Conservation (phyloP, 306 rosid species). For the Pyrus bretschneideri region DNA sequence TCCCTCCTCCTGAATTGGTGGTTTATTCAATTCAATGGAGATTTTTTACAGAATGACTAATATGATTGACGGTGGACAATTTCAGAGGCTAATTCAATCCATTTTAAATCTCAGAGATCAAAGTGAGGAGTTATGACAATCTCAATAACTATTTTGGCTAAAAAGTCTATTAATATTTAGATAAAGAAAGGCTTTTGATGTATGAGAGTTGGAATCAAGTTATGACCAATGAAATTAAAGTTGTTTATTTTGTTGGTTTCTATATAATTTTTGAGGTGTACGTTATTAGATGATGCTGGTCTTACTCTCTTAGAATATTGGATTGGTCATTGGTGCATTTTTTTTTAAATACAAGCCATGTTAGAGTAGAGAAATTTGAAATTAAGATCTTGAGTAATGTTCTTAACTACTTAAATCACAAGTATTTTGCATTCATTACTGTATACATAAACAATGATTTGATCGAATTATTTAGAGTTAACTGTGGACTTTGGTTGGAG, state of each 20-base stretch:
- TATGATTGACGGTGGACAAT: too few species aligned
- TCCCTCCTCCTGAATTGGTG: too few species aligned
- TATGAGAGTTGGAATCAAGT: not conserved
- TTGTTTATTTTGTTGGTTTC: not conserved
- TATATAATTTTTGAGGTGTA: too few species aligned
- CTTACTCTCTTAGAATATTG: not conserved
- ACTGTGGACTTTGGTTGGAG: constrained; percentile 3
- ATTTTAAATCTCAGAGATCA: too few species aligned
- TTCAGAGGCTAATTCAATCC: too few species aligned
- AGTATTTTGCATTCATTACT: constrained; percentile 9
- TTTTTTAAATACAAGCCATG: too few species aligned
- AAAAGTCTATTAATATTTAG: not conserved
- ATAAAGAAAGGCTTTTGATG: not conserved
- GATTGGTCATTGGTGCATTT: not conserved
- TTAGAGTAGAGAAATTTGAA: not conserved
- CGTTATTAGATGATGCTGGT: not conserved
- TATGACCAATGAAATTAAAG: not conserved
- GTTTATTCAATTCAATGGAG: too few species aligned
- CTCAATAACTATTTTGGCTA: too few species aligned
- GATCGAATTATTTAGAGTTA: constrained; percentile 7
- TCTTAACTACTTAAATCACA: not conserved
- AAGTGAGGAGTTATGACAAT: too few species aligned
- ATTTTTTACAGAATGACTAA: too few species aligned
- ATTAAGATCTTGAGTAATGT: too few species aligned
- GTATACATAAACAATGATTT: constrained; percentile 21